Conservation (phyloP, 495 filamentous ascomycete genomes). For the Tuber aestivum region DNA sequence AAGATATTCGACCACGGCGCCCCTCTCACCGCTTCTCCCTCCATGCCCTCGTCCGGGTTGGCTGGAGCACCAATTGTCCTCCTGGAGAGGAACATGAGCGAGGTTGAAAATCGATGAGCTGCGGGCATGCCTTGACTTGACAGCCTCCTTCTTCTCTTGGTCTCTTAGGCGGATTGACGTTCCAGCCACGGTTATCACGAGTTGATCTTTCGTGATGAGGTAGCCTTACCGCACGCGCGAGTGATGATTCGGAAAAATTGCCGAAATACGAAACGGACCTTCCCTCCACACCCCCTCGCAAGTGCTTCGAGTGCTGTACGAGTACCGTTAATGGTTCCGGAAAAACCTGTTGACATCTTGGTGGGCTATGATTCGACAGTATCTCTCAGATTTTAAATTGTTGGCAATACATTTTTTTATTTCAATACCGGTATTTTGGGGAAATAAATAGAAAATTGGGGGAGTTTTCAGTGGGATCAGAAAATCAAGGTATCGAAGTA, state of each 20-base stretch:
- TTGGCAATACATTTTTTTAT: not conserved
- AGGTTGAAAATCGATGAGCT: slow-evolving; percentile 36
- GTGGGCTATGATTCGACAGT: not conserved
- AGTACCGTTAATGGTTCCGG: not conserved
- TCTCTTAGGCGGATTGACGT: not conserved
- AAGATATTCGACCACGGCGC: slow-evolving; percentile 9
- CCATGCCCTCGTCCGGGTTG: slow-evolving; percentile 27
- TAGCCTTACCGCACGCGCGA: not conserved
- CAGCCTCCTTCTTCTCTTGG: slow-evolving; percentile 12
- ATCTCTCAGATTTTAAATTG: not conserved
- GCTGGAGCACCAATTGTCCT: slow-evolving; percentile 26
- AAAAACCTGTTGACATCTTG: not conserved
- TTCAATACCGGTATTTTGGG: not conserved
- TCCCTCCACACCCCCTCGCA: not conserved
- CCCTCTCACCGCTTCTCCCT: slow-evolving; percentile 36
- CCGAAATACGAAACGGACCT: slow-evolving; percentile 1
- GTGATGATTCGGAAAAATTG: slow-evolving; percentile 3
- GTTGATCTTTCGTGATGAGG: slow-evolving; percentile 17
- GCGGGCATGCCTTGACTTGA: slow-evolving; percentile 21
- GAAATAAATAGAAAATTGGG: not conserved
- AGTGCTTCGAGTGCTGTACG: not conserved
- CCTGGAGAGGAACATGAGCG: slow-evolving; percentile 12
- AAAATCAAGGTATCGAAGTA: not conserved
- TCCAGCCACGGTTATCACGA: slow-evolving; percentile 18
- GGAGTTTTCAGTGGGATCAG: not conserved